Evolutionary conservation across 345 rosid species (phyloP), one percentile per base, ranked within the genome.

Genomic region (Syzygium oleosum): DNA sequence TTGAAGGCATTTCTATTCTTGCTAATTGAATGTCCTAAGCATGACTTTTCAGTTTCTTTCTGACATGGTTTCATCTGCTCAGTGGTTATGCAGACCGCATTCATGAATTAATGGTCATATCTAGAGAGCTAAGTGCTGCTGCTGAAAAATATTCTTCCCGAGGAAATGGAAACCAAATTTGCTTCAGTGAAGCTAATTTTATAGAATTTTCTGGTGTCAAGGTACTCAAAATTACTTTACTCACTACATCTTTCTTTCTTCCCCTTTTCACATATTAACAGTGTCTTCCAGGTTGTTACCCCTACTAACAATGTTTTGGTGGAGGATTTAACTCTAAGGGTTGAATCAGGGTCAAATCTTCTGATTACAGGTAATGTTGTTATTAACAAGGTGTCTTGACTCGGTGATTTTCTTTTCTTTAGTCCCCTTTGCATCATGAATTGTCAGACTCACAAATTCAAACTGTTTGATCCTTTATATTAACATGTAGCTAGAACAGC

Each of bases 1-100:
- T 34, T 4, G 27, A 41, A 38, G 73, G 73, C 83, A 41, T 41
- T 73, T 38, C 27, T 19, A 19, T 73, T 73, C 49, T 73, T 73
- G 83, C 49, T 73, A 73, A 73, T 34, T 34, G 80, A 73, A 73
- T 34, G 80, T 34, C 49, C 49, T 73, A 10, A 49, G 83, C 83
- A 41, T 56, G 54, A 13, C 21, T 52, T 85, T 86, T 86, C 51
- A 51, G 88, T 85, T 46, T 59, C 49, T 77, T 29, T 55, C 73
- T 27, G 58, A 84, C 79, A 14, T 53, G 52, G 52, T 52, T 73
- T 78, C 49, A 53, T 89, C 80, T 86, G 88, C 73, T 51, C 93
- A 98, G 99, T 93, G 99, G 99, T 86, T 98, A 96, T 93, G 99
- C 99, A 85, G 97, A 95, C 87, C 98, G 99, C 89, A 98, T 98